phyloP scores from a whole-genome alignment of 2,329 filamentous ascomycete species.

The Volutella citrinella region DNA sequence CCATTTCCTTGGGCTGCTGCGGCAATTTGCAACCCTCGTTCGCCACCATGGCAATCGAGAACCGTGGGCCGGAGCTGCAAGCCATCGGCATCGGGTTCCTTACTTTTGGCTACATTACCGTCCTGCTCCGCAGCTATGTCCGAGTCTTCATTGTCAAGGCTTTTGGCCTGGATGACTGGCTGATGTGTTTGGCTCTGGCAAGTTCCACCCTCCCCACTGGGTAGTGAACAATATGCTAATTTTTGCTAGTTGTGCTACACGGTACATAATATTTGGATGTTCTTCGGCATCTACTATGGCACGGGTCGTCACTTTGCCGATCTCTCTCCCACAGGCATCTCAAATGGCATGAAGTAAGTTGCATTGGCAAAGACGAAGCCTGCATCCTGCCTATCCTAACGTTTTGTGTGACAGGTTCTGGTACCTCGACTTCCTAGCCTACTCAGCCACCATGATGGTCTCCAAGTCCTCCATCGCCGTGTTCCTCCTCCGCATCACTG shows the following conservation, averaged over 20 bases:
- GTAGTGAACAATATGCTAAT: background rate
- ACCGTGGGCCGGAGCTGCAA: slow-evolving; percentile 30
- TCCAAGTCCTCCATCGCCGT: slow-evolving; percentile 34
- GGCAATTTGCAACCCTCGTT: no score
- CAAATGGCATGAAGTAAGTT: slow-evolving; percentile 28
- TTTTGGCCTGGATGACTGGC: slow-evolving; percentile 35
- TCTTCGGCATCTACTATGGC: slow-evolving; percentile 31
- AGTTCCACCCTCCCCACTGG: background rate
- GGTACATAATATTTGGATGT: slow-evolving; percentile 23
- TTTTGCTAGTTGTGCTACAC: slow-evolving; percentile 23
- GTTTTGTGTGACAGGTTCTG: slow-evolving; percentile 14
- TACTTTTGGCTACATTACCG: slow-evolving; percentile 22
- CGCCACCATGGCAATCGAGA: no score
- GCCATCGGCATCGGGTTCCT: slow-evolving; percentile 30
- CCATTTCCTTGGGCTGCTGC: no score
- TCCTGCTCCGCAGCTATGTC: slow-evolving; percentile 30
- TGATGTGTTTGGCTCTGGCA: slow-evolving; percentile 33
- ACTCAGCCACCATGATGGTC: slow-evolving; percentile 22
- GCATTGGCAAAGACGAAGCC: background rate
- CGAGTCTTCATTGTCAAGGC: slow-evolving; percentile 30
- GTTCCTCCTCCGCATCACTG: slow-evolving; percentile 32
- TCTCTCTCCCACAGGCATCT: slow-evolving; percentile 18
- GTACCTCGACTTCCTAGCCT: slow-evolving; percentile 29
- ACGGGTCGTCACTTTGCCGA: slow-evolving; percentile 34
- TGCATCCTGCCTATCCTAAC: background rate